phyloP scores from a whole-genome alignment of 441 rosid genomes.

The Gossypium trilobum region DNA sequence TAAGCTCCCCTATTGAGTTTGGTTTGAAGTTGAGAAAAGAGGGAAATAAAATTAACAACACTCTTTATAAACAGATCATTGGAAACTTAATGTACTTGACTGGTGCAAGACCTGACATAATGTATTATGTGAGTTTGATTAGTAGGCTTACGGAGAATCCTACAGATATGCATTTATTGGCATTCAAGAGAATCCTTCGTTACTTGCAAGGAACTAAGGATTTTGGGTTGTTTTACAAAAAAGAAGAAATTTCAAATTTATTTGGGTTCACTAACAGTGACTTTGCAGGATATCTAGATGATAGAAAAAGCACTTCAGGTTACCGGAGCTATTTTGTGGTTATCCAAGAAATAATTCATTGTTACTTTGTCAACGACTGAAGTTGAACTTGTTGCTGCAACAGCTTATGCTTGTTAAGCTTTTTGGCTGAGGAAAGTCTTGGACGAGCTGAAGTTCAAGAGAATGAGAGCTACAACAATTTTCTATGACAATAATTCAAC shows the following conservation, averaged over 20 bases:
- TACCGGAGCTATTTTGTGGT: not conserved
- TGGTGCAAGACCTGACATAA: not conserved
- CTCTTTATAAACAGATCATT: too few species aligned
- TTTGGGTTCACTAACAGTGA: not conserved
- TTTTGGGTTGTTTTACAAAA: too few species aligned
- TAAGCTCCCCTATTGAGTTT: not conserved
- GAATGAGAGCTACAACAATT: not conserved
- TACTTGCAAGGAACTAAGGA: too few species aligned
- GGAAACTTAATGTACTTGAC: not conserved
- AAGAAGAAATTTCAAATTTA: too few species aligned
- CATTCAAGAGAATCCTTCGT: too few species aligned
- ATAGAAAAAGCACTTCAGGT: not conserved
- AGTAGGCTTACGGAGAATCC: not conserved
- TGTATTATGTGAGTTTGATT: not conserved
- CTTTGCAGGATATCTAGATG: not conserved
- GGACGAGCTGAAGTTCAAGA: not conserved
- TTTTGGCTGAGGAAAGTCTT: not conserved
- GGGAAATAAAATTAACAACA: not conserved
- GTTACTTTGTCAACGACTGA: too few species aligned
- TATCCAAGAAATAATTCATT: too few species aligned
- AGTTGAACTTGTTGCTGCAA: too few species aligned
- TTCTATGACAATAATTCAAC: not conserved
- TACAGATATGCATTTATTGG: not conserved
- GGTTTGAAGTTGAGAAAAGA: not conserved
- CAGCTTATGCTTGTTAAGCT: too few species aligned